Base-by-base conservation (phyloP, 2,329 filamentous ascomycete species). In the Ophiostoma quercus region DNA sequence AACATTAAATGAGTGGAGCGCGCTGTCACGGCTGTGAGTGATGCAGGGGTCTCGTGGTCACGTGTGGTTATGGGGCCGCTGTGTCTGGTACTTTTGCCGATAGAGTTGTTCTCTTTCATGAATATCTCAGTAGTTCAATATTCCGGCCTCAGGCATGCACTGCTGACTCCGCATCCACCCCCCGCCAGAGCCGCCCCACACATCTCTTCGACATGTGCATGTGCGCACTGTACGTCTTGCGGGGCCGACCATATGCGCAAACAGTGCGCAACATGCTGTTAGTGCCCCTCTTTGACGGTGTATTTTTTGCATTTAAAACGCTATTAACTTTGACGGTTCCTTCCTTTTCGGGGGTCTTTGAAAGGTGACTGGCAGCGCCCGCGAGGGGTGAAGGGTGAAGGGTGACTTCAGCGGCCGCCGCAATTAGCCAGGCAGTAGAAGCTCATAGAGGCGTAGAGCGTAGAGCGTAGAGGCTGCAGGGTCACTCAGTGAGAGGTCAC, bases 221-320 rank as follows among this genome's bases (percentile, higher is more conserved):
- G 2, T 25, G 51, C 57, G 57, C 57, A 62, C 57, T 62, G 57
- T 62, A 32, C 14, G 0, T 5, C 12, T 32, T 32, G 25, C 57
- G 25, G 57, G 22, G 25, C 12, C 57, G 4, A 3, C 14, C 25
- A 12, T 32, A 29, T 34, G 25, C 11, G 25, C 14, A 32, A 16
- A 65, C 62, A 37, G 66, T 47, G 65, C 65, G 65, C 66, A 25
- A 25, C 5, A 25, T 16, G 22, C 22, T 7, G 16, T 25, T 32
- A 19, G 66, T 68, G 43, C 47, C 51, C 19, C 51, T 68, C 66
- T 68, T 68, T 60, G 47, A 57, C 67, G 41, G 16, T 57, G 66
- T 60, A 29, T 62, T 62, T 62, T 62, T 34, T 25, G 22, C 8
- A 62, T 29, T 32, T 16, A 19, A 29, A 29, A 32, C 11, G n/a